Conservation (phyloP, 202 grass and related monocot species). For the Panicum virgatum region DNA sequence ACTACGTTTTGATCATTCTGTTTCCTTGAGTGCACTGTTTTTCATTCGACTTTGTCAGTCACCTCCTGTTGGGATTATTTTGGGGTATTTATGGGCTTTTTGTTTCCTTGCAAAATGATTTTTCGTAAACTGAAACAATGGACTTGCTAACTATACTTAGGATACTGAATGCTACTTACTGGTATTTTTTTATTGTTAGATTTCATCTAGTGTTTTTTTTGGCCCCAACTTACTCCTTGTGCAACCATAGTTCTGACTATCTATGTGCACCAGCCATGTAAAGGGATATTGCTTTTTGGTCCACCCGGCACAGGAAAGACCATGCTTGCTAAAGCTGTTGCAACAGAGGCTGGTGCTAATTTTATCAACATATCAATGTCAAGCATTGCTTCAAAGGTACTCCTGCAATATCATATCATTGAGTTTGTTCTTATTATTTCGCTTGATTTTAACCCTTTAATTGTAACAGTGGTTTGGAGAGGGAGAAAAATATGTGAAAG, state of each 20-base stretch:
- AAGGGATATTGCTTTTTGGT: conserved; percentile 97
- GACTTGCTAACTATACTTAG: conserved; percentile 17
- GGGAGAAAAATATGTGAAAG: conserved; percentile 98
- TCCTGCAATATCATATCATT: conserved; percentile 29
- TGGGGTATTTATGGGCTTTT: background rate
- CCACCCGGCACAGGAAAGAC: conserved; percentile 92
- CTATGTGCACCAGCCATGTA: conserved; percentile 68
- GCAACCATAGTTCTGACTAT: conserved; percentile 15
- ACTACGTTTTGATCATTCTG: background rate
- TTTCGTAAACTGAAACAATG: background rate
- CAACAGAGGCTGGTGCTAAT: conserved; percentile 90
- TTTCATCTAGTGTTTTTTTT: conserved; percentile 7
- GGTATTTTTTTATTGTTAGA: background rate
- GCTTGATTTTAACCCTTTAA: conserved; percentile 45
- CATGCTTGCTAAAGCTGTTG: conserved; percentile 98
- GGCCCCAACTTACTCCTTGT: background rate
- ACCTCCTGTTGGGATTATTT: background rate
- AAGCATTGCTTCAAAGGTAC: conserved; percentile 94
- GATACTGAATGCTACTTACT: conserved; percentile 6
- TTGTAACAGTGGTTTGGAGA: conserved; percentile 97
- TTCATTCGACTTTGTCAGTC: background rate
- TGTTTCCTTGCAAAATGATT: background rate
- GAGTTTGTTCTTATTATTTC: conserved; percentile 32
- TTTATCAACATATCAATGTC: conserved; percentile 99
- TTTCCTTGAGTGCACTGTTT: background rate